These are phyloP conservation scores for Phallus indusiatus DNA, from an alignment of 768 basidiomycete genomes.

Conservation along the genomic window DNA sequence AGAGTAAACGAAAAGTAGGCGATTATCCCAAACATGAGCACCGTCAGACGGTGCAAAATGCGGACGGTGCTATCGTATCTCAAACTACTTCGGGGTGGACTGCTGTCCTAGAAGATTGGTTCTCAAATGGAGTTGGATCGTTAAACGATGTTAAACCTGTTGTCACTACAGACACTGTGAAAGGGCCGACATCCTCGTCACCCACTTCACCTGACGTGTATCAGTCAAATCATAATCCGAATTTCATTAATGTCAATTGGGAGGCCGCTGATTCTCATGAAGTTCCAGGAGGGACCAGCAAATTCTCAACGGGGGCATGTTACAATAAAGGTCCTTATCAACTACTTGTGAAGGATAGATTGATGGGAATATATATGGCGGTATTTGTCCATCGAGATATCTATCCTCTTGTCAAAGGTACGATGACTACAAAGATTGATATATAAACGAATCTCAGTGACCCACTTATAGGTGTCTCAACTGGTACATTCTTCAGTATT, in stretches of 20 bases:
- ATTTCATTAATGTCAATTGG: conserved; percentile 10
- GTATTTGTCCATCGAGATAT: conserved; percentile 68
- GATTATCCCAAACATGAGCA: conserved; percentile 7
- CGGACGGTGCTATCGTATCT: conserved; percentile 21
- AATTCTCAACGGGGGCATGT: neutral
- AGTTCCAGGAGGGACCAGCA: conserved; percentile 2
- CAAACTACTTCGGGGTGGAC: conserved; percentile 53
- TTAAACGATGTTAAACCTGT: conserved; percentile 13
- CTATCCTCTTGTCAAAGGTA: conserved; percentile 54
- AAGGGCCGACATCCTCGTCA: neutral
- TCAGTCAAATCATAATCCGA: conserved; percentile 30
- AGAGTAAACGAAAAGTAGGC: conserved; percentile 26
- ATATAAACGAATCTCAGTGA: neutral
- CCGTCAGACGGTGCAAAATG: neutral
- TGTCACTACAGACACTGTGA: neutral
- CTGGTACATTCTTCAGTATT: neutral
- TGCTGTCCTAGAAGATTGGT: conserved; percentile 64
- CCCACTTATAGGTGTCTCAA: neutral
- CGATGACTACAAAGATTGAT: conserved; percentile 5
- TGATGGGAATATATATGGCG: conserved; percentile 83
- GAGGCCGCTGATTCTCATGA: conserved; percentile 12
- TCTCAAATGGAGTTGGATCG: conserved; percentile 33
- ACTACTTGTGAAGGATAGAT: conserved; percentile 76
- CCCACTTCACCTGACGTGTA: conserved; percentile 20
- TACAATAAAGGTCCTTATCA: conserved; percentile 67